Evolutionary conservation across 208 protist genomes (phyloP).

Genomic region (Trypanosoma caninum): DNA sequence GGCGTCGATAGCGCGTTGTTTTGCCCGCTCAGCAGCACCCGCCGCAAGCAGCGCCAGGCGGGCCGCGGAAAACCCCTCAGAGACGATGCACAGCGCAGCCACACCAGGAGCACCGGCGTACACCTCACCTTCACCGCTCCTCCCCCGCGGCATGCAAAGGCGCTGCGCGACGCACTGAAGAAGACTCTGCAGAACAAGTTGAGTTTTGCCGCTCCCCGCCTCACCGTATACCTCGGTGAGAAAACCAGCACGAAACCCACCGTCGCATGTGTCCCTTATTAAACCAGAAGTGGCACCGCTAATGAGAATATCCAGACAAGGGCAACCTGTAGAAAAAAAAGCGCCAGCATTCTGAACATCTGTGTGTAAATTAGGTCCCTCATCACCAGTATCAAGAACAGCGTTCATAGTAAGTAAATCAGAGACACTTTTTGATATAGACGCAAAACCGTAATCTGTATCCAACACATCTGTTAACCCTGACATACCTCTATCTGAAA

Average conservation of each 20-base stretch:
- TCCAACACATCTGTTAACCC: background rate
- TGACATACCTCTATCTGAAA: conserved; percentile 1
- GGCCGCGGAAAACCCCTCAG: conserved; percentile 54
- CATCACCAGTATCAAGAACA: background rate
- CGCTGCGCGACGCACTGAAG: conserved; percentile 42
- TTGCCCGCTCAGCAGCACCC: conserved; percentile 10
- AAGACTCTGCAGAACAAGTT: conserved; percentile 58
- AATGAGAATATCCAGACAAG: conserved; percentile 28
- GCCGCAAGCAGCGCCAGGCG: conserved; percentile 26
- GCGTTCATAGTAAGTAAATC: background rate
- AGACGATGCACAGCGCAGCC: conserved; percentile 48
- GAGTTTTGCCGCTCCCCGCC: conserved; percentile 79
- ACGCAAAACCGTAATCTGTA: background rate
- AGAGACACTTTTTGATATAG: conserved; percentile 1
- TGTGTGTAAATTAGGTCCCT: background rate
- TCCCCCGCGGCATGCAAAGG: background rate
- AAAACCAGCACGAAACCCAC: conserved; percentile 49
- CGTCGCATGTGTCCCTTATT: background rate
- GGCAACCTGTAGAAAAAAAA: conserved; percentile 38
- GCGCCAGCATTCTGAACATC: background rate
- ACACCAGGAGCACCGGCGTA: background rate
- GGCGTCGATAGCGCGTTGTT: conserved; percentile 11
- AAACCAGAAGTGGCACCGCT: conserved; percentile 7
- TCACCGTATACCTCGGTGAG: conserved; percentile 70
- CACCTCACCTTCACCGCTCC: background rate